Evolutionary conservation across 164 flowering plant species (phyloP).

Genomic region (Aristolochia fimbriata): DNA sequence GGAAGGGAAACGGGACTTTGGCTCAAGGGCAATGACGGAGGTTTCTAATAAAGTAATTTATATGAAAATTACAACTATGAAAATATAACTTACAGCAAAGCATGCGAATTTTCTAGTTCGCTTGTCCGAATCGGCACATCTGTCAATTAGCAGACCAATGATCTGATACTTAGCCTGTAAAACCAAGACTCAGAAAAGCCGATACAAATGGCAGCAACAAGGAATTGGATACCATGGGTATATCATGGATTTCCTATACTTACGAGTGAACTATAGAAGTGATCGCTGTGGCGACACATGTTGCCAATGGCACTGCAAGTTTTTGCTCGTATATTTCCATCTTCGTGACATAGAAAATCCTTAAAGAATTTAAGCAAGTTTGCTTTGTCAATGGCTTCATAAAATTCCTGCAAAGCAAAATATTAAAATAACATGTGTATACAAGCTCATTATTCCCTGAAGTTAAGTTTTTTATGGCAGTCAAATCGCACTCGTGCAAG

Average conservation of each 20-base stretch:
- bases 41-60: no score
- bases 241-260: slow-evolving; percentile 10
- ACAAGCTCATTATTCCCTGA: background rate
- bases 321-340: slow-evolving; percentile 81
- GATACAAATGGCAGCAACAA: background rate
- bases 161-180: slow-evolving; percentile 55
- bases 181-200: background rate
- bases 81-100: slow-evolving; percentile 65
- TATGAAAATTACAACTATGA: background rate
- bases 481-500: no score
- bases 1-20: no score
- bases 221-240: background rate
- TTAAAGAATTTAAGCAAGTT: slow-evolving; percentile 47
- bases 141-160: slow-evolving; percentile 61
- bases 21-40: no score
- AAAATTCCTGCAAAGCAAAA: slow-evolving; percentile 52
- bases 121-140: slow-evolving; percentile 89
- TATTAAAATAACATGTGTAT: background rate
- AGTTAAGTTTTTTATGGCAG: no score
- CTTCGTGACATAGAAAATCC: slow-evolving; percentile 65
- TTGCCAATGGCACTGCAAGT: slow-evolving; percentile 96
- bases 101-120: slow-evolving; percentile 90
- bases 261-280: slow-evolving; percentile 68
- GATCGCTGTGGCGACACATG: slow-evolving; percentile 91
- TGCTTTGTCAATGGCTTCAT: slow-evolving; percentile 63